Evolutionary conservation across 768 basidiomycete species (phyloP), one percentile per base, ranked within the genome.

Genomic region (Pisolithus tinctorius): DNA sequence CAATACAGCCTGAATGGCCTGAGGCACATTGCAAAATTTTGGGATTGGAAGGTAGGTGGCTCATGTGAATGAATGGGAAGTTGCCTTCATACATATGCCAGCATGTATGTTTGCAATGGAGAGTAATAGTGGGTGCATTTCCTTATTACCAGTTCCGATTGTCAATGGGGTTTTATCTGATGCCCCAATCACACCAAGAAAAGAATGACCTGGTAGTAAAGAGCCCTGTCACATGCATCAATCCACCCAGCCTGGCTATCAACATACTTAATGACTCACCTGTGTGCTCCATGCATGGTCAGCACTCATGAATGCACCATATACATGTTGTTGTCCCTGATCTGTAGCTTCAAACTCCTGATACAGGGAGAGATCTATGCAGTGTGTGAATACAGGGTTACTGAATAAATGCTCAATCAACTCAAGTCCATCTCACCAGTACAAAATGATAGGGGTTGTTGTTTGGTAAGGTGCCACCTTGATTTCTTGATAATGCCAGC

Each of bases 41-140:
- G 67, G 60, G 9, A 71, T 62, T 1, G 68, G 70, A 1, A 70
- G 20, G 20, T 20, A 20, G 20, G 20, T 2, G 2, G 20, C 20
- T 20, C 1, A 20, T 20, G 20, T 20, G 56, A 4, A 73, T 0
- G 55, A 42, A 46, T 69, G 62, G 13, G 62, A 63, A 1, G 63
- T 63, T 0, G 68, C 62, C 47, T 71, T 70, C 53, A 61, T 67
- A 0, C 56, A 55, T 29, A 69, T 54, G 1, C 58, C 59, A 31
- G 60, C 55, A 29, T 58, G 48, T 0, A 74, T 63, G 51, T 73
- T 72, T 10, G 67, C 66, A 4, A 70, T 41, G 0, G 54, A 63
- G 8, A 71, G 49, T 0, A 71, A 51, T 0, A 71, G 46, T 0
- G 66, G 70, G 36, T 72, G 66, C 31, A 65, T 69, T 4, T 57